Evolutionary conservation across 1,284 basidiomycete species (phyloP).

Genomic region (Coniophora puteana): DNA sequence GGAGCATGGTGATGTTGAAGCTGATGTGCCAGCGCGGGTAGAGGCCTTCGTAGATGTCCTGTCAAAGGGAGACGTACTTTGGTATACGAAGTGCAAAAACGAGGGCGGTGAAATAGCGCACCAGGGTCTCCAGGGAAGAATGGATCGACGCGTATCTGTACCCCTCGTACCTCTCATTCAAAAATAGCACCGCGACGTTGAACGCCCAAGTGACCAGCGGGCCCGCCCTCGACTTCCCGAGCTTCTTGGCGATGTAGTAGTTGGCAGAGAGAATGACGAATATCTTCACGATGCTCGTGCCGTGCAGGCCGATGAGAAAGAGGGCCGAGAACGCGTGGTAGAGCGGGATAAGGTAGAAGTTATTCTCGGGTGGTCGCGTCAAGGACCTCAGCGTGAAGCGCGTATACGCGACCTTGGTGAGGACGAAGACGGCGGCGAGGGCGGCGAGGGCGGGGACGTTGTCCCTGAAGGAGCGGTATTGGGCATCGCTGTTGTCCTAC

Average conservation of each 20-base stretch:
- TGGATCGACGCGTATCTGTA: slow-evolving; percentile 66
- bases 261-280: slow-evolving; percentile 69
- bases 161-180: slow-evolving; percentile 77
- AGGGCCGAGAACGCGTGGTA: slow-evolving; percentile 62
- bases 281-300: slow-evolving; percentile 82
- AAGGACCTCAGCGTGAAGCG: slow-evolving; percentile 21
- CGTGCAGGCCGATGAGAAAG: slow-evolving; percentile 82
- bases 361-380: slow-evolving; percentile 22
- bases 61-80: slow-evolving; percentile 4
- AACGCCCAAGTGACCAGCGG: slow-evolving; percentile 70
- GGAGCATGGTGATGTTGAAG: slow-evolving; percentile 97
- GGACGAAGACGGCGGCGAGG: slow-evolving; percentile 46
- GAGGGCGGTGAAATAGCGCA: slow-evolving; percentile 36
- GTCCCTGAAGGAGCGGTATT: slow-evolving; percentile 80
- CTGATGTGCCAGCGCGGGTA: slow-evolving; percentile 91
- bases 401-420: slow-evolving; percentile 43
- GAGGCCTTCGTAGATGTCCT: slow-evolving; percentile 71
- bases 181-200: slow-evolving; percentile 74
- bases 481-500: slow-evolving; percentile 83
- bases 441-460: slow-evolving; percentile 62
- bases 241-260: slow-evolving; percentile 58
- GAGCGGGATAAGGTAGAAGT: slow-evolving; percentile 46
- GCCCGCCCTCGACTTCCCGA: slow-evolving; percentile 38
- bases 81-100: slow-evolving; percentile 30
- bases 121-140: slow-evolving; percentile 50